Evolutionary conservation across 305 asterid species (phyloP).

Genomic region (Rubia peregrina): DNA sequence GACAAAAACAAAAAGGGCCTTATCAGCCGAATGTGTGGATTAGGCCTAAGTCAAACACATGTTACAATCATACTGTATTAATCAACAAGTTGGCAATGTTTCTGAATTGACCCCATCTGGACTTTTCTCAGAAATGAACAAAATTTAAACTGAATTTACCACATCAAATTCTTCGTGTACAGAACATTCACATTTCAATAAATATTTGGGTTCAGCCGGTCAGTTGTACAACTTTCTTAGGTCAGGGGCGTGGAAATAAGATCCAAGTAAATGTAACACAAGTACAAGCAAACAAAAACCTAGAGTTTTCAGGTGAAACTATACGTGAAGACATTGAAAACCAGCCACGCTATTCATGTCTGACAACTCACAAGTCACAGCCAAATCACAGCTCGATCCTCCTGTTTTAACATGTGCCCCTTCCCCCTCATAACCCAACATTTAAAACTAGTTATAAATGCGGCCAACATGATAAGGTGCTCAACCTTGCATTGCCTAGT

Average conservation of each 20-base stretch:
- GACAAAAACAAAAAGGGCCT: neutral
- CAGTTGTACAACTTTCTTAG: constrained; percentile 28
- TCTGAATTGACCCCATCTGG: neutral
- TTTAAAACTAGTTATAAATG: constrained; percentile 13
- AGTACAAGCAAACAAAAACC: constrained; percentile 12
- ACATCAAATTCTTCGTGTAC: neutral
- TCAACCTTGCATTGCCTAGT: constrained; percentile 8
- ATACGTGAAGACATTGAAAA: constrained; percentile 24
- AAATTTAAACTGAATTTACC: neutral
- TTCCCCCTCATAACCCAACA: constrained; percentile 22
- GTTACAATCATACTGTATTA: too few species aligned
- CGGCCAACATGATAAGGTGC: constrained; percentile 17
- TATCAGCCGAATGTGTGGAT: constrained; percentile 4
- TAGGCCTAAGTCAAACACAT: neutral
- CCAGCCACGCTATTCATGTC: constrained; percentile 18
- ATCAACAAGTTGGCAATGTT: neutral
- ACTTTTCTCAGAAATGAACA: neutral
- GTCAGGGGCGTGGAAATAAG: constrained; percentile 16
- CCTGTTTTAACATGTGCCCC: constrained; percentile 46
- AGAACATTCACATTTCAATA: neutral
- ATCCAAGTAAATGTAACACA: constrained; percentile 16
- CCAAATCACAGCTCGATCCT: constrained; percentile 19
- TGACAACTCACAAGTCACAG: constrained; percentile 23
- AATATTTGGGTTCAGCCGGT: constrained; percentile 13
- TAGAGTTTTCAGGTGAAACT: constrained; percentile 25